Base-by-base conservation (phyloP, 2,329 filamentous ascomycete genomes). In the Cercospora canescens region DNA sequence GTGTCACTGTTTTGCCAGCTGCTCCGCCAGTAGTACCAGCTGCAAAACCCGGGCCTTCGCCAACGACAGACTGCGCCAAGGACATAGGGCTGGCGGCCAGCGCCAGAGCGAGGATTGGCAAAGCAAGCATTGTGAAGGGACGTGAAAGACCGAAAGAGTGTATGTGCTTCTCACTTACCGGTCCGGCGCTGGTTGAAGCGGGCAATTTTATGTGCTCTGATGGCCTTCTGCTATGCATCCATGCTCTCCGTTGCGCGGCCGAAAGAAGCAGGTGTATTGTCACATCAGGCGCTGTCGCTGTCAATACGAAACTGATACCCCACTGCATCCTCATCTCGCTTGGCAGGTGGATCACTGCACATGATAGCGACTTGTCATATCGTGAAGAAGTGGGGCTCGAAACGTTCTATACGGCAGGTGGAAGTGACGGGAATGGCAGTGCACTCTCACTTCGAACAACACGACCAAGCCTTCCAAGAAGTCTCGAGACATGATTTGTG, bases 1-100 rank as follows among this genome's bases (percentile, higher is more conserved):
- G 72, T 18, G 68, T 74, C 56, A 72, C 70, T 2, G 73, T 71
- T 16, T 80, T 77, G 24, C 85, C 86, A 66, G 71, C 80, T 61
- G 86, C 87, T 72, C 88, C 88, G 39, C 88, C 88, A 18, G 88
- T 89, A 30, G 86, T 84, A 57, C 86, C 85, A 65, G 79, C 76
- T 16, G 82, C 83, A 66, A 85, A 85, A 64, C 83, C 83, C 68
- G 82, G 79, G n/a, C 82, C 77, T 37, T 80, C 70, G 14, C 79
- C 79, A n/a, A 63, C 60, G 18, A 71, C 69, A 37, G 58, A 45
- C 32, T 60, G 60, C 52, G 66, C 62, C 32, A 63, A 50, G 28
- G 62, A 18, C 16, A 58, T 26, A 52, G 65, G 63, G 83, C 87
- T 26, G 86, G 86, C 24, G 86, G 82, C 72, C 87, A 89, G 41